phyloP scores from a whole-genome alignment of 768 basidiomycete species.

The Pholiota molesta region DNA sequence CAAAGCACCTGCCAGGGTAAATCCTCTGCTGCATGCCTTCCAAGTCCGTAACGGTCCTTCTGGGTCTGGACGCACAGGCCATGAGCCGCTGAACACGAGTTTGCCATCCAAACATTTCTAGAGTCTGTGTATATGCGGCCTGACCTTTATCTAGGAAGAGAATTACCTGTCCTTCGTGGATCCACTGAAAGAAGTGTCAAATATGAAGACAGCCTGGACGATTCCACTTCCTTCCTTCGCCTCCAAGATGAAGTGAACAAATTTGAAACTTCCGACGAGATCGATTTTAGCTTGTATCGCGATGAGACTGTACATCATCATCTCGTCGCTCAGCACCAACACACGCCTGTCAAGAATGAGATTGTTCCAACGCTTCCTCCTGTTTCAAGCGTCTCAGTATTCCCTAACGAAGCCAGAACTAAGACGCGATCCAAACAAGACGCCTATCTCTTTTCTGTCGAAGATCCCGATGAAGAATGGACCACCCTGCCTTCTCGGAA shows the following conservation, averaged over 20 bases:
- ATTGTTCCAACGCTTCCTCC: not conserved
- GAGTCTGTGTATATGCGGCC: not conserved
- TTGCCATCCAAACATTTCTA: not conserved
- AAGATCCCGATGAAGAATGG: conserved; percentile 40
- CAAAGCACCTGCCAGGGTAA: not conserved
- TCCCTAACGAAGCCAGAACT: not conserved
- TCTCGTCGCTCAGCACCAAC: not conserved
- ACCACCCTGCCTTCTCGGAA: conserved; percentile 37
- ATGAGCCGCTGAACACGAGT: too few species aligned
- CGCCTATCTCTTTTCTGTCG: conserved; percentile 26
- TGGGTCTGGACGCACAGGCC: too few species aligned
- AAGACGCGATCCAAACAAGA: conserved; percentile 15
- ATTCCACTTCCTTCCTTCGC: not conserved
- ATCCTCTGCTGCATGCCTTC: not conserved
- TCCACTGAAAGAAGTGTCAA: not conserved
- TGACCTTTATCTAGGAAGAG: not conserved
- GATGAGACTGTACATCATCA: not conserved
- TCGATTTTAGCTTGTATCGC: not conserved
- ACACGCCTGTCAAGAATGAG: not conserved
- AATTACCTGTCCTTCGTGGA: not conserved
- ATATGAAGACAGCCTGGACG: not conserved
- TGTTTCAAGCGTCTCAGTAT: not conserved
- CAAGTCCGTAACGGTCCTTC: too few species aligned
- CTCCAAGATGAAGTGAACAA: not conserved
- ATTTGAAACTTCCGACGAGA: not conserved